Base-by-base conservation (phyloP, 495 filamentous ascomycete species). In the Podospora fimiseda region DNA sequence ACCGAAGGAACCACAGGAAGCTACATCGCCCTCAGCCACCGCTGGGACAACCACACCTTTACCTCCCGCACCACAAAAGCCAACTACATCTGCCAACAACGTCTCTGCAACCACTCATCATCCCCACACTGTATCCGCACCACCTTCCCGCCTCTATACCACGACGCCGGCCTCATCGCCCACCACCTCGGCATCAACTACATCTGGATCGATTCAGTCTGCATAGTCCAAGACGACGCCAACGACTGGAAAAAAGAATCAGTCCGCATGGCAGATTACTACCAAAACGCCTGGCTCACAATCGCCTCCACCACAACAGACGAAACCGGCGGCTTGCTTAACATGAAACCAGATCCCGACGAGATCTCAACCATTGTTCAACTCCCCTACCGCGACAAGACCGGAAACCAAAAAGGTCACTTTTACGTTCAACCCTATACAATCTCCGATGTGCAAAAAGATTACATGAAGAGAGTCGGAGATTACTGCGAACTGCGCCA, bases 401-500 rank as follows among this genome's bases (percentile, higher is more conserved):
- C 27, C 27, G 27, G 27, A 11, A 33, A 6, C 27, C 27, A 33
- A 11, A 33, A 11, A 11, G 27, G 27, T 5, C 27, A 33, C 11
- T 33, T 33, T 33, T 33, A 33, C 27, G 27, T 11, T 5, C 27
- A 33, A 33, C 6, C 27, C 6, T 33, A 5, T 11, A 33, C 5
- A 6, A 11, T 11, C 27, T 5, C 27, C 27, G 27, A 33, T 11
- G 27, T 33, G 27, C 6, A 33, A 5, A 11, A 33, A 11, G 27
- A 33, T 11, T 21, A 19, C 24, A 21, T 16, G 14, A 1, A 16
- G 23, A 50, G 0, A 8, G 36, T 14, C 11, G 37, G 9, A 18
- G 19, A 30, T 15, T 14, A 23, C 69, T 67, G 20, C 69, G 69
- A 51, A 1, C 23, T 58, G 1, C 14, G 42, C 27, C 18, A 22